These are phyloP conservation scores for Ophiostoma pallidulum DNA, from an alignment of 2,329 filamentous ascomycete genomes.

Conservation along the genomic window DNA sequence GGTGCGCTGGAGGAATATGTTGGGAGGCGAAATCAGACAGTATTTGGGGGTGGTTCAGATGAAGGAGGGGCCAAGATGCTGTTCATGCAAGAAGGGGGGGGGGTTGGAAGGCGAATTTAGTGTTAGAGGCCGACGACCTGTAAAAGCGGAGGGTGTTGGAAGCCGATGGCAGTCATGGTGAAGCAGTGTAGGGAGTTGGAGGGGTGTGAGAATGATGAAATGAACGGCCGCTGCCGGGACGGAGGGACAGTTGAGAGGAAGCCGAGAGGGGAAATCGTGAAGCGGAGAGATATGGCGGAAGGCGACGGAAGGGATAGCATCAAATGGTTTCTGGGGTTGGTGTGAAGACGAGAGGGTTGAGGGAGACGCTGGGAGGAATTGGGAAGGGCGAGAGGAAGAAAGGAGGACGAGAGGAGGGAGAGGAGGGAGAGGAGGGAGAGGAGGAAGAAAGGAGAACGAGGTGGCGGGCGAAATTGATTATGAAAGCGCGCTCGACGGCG, in stretches of 20 bases:
- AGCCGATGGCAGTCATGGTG: slow-evolving; percentile 13
- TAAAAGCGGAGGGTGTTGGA: slow-evolving; percentile 7
- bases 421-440: neutral
- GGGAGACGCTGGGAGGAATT: no score
- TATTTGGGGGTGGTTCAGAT: neutral
- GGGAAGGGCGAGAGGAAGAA: neutral
- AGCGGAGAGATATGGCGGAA: neutral
- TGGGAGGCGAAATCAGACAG: neutral
- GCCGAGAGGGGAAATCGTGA: neutral
- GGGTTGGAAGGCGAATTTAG: neutral
- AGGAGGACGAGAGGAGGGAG: neutral
- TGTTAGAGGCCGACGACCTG: slow-evolving; percentile 15
- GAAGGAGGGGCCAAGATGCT: neutral
- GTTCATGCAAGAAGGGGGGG: neutral
- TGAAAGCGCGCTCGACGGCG: slow-evolving; percentile 2
- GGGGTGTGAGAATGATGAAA: neutral
- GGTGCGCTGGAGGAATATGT: neutral
- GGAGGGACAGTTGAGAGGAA: neutral
- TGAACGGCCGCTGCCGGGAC: neutral
- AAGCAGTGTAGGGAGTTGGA: neutral
- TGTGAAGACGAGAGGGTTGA: neutral
- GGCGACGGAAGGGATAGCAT: neutral
- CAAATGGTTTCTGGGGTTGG: neutral
- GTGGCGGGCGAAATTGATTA: slow-evolving; percentile 4
- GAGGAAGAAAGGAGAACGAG: neutral